Evolutionary conservation across 2,329 filamentous ascomycete genomes (phyloP).

Genomic region (Cladosporium sp.): DNA sequence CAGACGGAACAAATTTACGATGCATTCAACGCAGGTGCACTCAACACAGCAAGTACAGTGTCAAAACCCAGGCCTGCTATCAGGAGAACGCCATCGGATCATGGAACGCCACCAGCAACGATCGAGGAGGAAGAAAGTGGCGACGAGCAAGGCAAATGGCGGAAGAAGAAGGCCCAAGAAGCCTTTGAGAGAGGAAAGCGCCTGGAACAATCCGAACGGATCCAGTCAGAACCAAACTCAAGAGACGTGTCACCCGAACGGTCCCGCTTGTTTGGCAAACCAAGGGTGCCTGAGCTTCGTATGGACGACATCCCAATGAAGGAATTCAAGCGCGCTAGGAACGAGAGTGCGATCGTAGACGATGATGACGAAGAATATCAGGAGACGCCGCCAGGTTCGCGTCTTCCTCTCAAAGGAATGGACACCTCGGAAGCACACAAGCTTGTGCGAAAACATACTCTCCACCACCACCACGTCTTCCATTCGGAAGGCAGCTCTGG

Average conservation of each 20-base stretch:
- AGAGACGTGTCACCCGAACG: conserved; percentile 26
- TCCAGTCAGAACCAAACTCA: conserved; percentile 27
- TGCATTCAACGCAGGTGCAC: conserved; percentile 20
- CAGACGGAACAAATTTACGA: conserved; percentile 27
- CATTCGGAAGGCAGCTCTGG: conserved; percentile 12
- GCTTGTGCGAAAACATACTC: conserved; percentile 39
- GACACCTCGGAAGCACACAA: conserved; percentile 41
- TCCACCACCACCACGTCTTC: conserved; percentile 15
- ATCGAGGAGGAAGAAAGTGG: conserved; percentile 22
- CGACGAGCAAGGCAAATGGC: conserved; percentile 20
- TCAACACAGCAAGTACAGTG: no score
- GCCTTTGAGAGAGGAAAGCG: conserved; percentile 33
- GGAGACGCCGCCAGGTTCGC: conserved; percentile 5
- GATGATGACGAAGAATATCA: conserved; percentile 7
- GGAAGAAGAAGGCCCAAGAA: conserved; percentile 24
- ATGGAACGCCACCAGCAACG: conserved; percentile 11
- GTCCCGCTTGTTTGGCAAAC: not conserved
- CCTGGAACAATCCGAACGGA: conserved; percentile 27
- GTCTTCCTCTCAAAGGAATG: conserved; percentile 14
- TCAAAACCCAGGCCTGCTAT: conserved; percentile 29
- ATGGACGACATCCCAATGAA: conserved; percentile 27
- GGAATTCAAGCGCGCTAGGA: conserved; percentile 26
- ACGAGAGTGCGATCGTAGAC: conserved; percentile 24
- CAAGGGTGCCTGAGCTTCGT: conserved; percentile 13
- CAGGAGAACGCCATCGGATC: conserved; percentile 18